These are phyloP conservation scores for Adansonia digitata DNA, from an alignment of 345 rosid genomes.

Conservation along the genomic window DNA sequence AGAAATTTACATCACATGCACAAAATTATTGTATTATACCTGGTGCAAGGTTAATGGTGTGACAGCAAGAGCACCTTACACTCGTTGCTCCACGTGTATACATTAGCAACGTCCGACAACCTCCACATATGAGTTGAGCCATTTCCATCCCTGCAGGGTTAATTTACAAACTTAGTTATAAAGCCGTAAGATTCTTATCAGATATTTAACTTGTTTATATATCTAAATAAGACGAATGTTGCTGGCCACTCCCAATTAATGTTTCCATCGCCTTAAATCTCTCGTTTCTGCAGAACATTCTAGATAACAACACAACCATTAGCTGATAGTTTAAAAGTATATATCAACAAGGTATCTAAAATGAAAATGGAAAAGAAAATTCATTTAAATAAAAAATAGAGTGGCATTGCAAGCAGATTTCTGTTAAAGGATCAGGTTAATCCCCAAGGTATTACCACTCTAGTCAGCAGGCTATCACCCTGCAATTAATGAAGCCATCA, in stretches of 20 bases:
- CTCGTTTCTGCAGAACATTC: neutral
- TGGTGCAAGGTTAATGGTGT: conserved; percentile 71
- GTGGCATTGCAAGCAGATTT: neutral
- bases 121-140: conserved; percentile 87
- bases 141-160: conserved; percentile 57
- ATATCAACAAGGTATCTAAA: neutral
- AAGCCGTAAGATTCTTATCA: neutral
- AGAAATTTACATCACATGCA: neutral
- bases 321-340: neutral
- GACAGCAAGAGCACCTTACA: conserved; percentile 97
- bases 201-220: neutral
- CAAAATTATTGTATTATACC: conserved; percentile 29
- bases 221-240: neutral
- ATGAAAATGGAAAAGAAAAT: neutral
- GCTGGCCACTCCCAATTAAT: neutral
- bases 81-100: conserved; percentile 76
- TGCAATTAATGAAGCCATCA: neutral
- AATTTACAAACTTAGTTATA: neutral
- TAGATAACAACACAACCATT: neutral
- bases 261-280: neutral
- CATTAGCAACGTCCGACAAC: conserved; percentile 90
- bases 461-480: neutral
- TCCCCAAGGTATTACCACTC: neutral
- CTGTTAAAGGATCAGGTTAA: neutral
- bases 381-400: neutral